Base-by-base conservation (phyloP, 345 rosid genomes). In the Euphorbia pulcherrima region DNA sequence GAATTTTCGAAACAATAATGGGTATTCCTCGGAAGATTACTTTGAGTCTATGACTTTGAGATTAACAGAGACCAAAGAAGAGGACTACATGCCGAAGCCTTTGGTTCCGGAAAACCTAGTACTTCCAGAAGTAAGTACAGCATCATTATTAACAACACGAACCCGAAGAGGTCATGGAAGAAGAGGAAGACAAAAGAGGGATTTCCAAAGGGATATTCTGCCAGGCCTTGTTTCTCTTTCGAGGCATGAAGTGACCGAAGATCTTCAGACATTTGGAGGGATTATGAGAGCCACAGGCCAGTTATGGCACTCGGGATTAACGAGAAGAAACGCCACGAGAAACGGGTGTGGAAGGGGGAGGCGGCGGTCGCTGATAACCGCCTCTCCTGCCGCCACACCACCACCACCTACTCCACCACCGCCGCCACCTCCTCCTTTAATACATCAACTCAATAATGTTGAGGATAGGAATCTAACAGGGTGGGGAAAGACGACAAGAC, bases 121-220 rank as follows among this genome's bases (percentile, higher is more conserved):
- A 69, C 73, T 84, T 33, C 92, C 86, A 35, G 88, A 81, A 73
- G 75, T 70, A 0, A 89, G 64, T 17, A 73, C 79, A 62, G 44
- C 68, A 5, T 57, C 68, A 5, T 57, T 73, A 11, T 68, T 82
- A 68, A 73, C 77, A 39, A 83, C 70, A 68, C 83, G 85, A 51
- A 75, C 89, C 23, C 83, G 93, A 57, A 89, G 82, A 80, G 94
- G 92, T 56, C 92, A 86, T 64, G 82, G 84, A 68, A 84, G 96
- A 82, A 85, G 99, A 78, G 99, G 97, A 67, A 88, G 99, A 84
- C 96, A 89, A 72, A 85, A 86, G 63, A 85, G 96, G 83, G 98
- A 93, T 77, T 93, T 93, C 84, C 97, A 89, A 77, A 93, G 96
- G 87, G 98, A 93, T 81, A 86, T 89, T 72, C 97, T 93, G 75